phyloP scores from a whole-genome alignment of 2,329 filamentous ascomycete species.

The Aspergillus candidus region DNA sequence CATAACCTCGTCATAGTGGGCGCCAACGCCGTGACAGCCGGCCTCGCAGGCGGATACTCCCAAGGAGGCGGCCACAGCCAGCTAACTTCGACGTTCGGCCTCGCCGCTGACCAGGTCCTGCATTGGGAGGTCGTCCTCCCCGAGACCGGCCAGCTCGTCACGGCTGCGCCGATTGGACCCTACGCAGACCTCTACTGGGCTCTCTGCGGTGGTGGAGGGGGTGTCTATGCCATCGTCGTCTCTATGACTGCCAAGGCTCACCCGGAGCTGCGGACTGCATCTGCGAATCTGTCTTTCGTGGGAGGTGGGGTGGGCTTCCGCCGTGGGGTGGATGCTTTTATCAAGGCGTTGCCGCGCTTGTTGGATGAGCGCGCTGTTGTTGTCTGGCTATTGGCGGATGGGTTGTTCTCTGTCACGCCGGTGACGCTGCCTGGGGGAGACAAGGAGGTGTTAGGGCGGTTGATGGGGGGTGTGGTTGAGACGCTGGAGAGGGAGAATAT shows the following conservation, averaged over 20 bases:
- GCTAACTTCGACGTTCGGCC: constrained; percentile 45
- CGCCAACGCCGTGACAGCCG: constrained; percentile 51
- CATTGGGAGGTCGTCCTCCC: constrained; percentile 45
- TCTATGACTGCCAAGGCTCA: constrained; percentile 50
- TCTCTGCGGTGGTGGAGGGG: constrained; percentile 14
- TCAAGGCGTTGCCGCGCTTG: constrained; percentile 43
- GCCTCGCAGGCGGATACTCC: constrained; percentile 53
- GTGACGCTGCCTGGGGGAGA: constrained; percentile 45
- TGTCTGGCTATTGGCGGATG: constrained; percentile 46
- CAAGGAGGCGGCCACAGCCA: constrained; percentile 54
- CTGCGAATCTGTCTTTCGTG: constrained; percentile 40
- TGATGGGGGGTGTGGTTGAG: constrained; percentile 40
- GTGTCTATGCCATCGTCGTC: constrained; percentile 10
- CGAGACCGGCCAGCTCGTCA: constrained; percentile 14
- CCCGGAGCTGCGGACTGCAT: constrained; percentile 38
- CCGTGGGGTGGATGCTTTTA: constrained; percentile 42
- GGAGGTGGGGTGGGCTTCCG: constrained; percentile 44
- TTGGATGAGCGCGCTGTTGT: constrained; percentile 45
- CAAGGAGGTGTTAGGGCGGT: constrained; percentile 35
- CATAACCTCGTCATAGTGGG: constrained; percentile 47
- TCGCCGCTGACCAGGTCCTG: constrained; percentile 49
- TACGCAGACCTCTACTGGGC: constrained; percentile 18
- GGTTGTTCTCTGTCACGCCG: constrained; percentile 42
- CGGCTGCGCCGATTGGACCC: constrained; percentile 8
- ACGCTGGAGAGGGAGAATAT: constrained; percentile 33